Evolutionary conservation across 352 stramenopile species (phyloP).

Genomic region (Thalassiosira delicatula): DNA sequence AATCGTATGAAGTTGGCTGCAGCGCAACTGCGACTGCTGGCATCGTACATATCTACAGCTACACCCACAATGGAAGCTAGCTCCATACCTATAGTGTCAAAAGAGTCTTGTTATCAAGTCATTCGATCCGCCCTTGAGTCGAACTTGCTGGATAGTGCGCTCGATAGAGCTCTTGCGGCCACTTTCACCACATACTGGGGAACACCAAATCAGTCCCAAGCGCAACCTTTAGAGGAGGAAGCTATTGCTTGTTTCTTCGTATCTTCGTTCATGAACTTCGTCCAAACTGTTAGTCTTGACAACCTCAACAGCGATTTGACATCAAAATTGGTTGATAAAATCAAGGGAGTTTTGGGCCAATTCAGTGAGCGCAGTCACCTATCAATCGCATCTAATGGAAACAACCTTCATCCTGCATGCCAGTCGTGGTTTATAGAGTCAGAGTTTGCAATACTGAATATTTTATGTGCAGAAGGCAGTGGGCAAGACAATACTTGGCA

Average conservation of each 20-base stretch:
- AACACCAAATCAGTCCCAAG: not conserved
- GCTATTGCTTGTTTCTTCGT: slow-evolving; percentile 55
- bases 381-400: not conserved
- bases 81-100: slow-evolving; percentile 48
- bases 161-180: slow-evolving; percentile 40
- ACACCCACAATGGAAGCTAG: slow-evolving; percentile 41
- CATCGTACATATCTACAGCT: slow-evolving; percentile 57
- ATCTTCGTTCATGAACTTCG: slow-evolving; percentile 51
- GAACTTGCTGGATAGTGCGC: slow-evolving; percentile 35
- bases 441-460: slow-evolving; percentile 69
- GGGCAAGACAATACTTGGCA: slow-evolving; percentile 21
- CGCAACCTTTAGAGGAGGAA: slow-evolving; percentile 50
- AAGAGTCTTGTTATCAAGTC: slow-evolving; percentile 45
- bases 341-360: slow-evolving; percentile 23
- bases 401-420: slow-evolving; percentile 34
- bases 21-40: slow-evolving; percentile 54
- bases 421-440: slow-evolving; percentile 72
- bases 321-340: slow-evolving; percentile 29
- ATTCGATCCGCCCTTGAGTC: slow-evolving; percentile 40
- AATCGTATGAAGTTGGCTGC: slow-evolving; percentile 51
- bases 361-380: not conserved
- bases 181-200: slow-evolving; percentile 45
- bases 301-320: not conserved
- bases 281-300: slow-evolving; percentile 6
- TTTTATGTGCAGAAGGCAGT: slow-evolving; percentile 51